Base-by-base conservation (phyloP, 179 eudicot genomes). In the Gypsophila paniculata region DNA sequence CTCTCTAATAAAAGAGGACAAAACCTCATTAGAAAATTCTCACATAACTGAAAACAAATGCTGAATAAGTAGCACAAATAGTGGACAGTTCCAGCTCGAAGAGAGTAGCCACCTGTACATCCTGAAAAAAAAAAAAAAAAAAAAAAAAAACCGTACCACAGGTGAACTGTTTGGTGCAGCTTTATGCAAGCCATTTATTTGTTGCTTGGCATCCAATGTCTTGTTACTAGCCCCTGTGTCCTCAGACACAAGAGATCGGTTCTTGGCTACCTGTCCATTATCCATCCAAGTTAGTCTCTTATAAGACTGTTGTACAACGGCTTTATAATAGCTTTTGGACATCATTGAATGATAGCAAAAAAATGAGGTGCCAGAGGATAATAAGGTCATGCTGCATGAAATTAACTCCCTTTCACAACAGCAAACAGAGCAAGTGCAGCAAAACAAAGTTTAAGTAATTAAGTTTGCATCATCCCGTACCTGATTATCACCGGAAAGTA, bases 401-500 rank as follows among this genome's bases (percentile, higher is more conserved):
- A 53, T 21, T 61, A 44, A 34, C 6, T 55, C 55, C 36, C 13
- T 65, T 66, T 5, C 5, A 39, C 9, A 55, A 21, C 13, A 17
- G 21, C 8, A 21, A 64, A 55, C 10, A 8, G 1, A 32, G 13
- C 49, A 72, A 72, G 58, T 17, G 38, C 19, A 67, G 25, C 8
- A n/a, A 18, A 23, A 58, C 17, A 11, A 15, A 29, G 60, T 44
- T 63, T 22, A 17, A 17, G 55, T 21, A 14, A 23, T 29, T 21
- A 53, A 72, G n/a, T 14, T 29, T 72, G 53, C 53, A 58, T 21
- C 23, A 26, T 32, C 42, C 23, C 19, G 19, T 46, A 90, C 91
- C 96, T 79, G 74, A 13, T 69, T 71, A 46, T 75, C 74, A 63
- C 71, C 82, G 36, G 82, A 71, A 61, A 87, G 52, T 53, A 79